Evolutionary conservation across 208 protist genomes (phyloP), one percentile per base, ranked within the genome.

Genomic region (Hexamita inflata): DNA sequence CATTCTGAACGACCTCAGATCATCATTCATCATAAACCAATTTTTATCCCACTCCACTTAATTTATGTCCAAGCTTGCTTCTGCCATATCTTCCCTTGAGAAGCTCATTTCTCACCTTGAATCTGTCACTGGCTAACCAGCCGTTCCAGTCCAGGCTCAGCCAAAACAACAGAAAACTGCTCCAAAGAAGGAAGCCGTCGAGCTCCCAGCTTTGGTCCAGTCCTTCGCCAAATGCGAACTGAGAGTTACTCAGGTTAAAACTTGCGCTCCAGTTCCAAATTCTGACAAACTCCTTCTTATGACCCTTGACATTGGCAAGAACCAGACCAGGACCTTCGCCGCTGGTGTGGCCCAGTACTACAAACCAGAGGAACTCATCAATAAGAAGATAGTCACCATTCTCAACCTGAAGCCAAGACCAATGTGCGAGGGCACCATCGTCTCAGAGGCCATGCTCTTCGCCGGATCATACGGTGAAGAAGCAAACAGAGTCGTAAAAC

Each of bases 371-470:
- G 68, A 75, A n/a, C 68, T 75, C 41, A 4, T 75, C 13, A 57
- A 57, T 34, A 75, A 75, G 41, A 53, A 59, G n/a, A 61, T 75
- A 4, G 29, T 58, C 4, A 60, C 68, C 19, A 75, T 75, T 34
- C 49, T 75, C 11, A 75, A 75, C 41, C 49, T 75, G 2, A 75
- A 75, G 41, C 39, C 68, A 4, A 30, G 53, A 39, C 41, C 41
- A 30, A 58, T 75, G 53, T 45, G 13, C 2, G 68, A 34, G n/a
- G 64, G 64, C 7, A 38, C 32, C 11, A 60, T 61, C 35, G 28
- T 75, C 11, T 59, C 39, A 2, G 9, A 75, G n/a, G 68, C 68
- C 53, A 75, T 75, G 68, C 68, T 75, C 35, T 61, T 75, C 32
- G 32, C 38, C 7, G 68, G 68, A 38, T 75, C 68, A n/a, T 29